These are phyloP conservation scores for Fagus sylvatica DNA, from an alignment of 306 rosid species.

Conservation along the genomic window DNA sequence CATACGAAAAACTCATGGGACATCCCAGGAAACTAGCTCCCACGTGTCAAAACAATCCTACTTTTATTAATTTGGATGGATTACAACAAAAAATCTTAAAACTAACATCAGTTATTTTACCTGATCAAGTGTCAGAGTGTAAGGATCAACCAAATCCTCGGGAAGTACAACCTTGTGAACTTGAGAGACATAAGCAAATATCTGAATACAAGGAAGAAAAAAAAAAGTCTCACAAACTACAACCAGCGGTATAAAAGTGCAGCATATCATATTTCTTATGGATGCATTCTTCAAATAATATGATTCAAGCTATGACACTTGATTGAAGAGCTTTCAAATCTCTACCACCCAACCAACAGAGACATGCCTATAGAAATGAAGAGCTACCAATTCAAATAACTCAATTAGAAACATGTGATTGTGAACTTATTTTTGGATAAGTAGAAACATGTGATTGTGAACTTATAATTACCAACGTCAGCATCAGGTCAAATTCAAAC, in stretches of 20 bases:
- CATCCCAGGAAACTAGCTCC: too few relatives aligned
- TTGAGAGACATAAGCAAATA: slow-evolving; percentile 96
- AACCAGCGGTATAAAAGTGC: neutral
- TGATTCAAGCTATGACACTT: neutral
- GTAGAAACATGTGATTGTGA: neutral
- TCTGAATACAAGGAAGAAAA: slow-evolving; percentile 44
- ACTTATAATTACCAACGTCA: neutral
- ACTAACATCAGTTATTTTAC: slow-evolving; percentile 21
- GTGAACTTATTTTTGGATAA: neutral
- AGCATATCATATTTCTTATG: neutral
- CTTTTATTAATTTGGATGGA: slow-evolving; percentile 1
- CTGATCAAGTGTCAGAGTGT: slow-evolving; percentile 65
- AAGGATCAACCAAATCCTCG: slow-evolving; percentile 56
- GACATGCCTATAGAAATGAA: neutral
- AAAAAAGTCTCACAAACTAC: slow-evolving; percentile 1
- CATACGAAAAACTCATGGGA: too few relatives aligned
- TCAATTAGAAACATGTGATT: too few relatives aligned
- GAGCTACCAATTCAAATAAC: neutral
- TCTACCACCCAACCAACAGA: neutral
- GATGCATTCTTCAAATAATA: neutral
- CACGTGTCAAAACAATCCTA: slow-evolving; percentile 10
- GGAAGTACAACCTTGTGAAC: slow-evolving; percentile 86
- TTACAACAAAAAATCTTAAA: neutral
- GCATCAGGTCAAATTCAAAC: neutral
- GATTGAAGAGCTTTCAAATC: neutral